Evolutionary conservation across 768 basidiomycete genomes (phyloP), one percentile per base, ranked within the genome.

Genomic region (Jaapia argillacea): DNA sequence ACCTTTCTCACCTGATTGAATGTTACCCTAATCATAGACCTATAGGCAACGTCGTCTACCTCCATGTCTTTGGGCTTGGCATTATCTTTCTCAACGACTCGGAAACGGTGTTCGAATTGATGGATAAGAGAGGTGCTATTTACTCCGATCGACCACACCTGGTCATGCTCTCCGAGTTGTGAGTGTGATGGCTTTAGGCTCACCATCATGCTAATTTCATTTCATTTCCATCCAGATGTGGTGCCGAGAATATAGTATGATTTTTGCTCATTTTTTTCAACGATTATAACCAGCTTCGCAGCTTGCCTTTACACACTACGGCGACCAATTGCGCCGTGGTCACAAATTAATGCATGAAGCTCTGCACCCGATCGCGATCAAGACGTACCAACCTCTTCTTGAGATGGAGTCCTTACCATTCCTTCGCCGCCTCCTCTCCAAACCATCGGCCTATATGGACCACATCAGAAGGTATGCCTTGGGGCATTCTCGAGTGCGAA

Each of bases 101-200:
- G 5, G 42, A 20, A 7, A 22, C 21, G 10, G 25, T 14, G 40
- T 41, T 27, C 21, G 31, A 16, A 12, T 43, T 40, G 23, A 56
- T 38, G 10, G 37, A 38, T 12, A 38, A 38, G 20, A 12, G 37
- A 12, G 63, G 65, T 6, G 36, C 45, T n/a, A 59, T 60, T 21
- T 63, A 62, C 42, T 62, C 62, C 36, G 60, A 62, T 41, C 47
- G 60, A 12, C 62, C 62, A 2, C 37, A 47, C 2, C 54, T 61
- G 2, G 45, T 58, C 16, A 61, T 63, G 58, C 57, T 58, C 0
- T 60, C 60, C 3, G 58, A 60, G 43, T 47, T 65, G 60, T 62
- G 36, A 39, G 61, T 49, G 28, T 13, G 26, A n/a, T n/a, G n/a
- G 4, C 16, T 25, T 38, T 33, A 16, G 13, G 13, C 7, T 22